A percentile compares a stretch with the other conserved stretches of the same genome.
Conservation (phyloP, 345 rosid genomes). For the Citrus inodora region DNA sequence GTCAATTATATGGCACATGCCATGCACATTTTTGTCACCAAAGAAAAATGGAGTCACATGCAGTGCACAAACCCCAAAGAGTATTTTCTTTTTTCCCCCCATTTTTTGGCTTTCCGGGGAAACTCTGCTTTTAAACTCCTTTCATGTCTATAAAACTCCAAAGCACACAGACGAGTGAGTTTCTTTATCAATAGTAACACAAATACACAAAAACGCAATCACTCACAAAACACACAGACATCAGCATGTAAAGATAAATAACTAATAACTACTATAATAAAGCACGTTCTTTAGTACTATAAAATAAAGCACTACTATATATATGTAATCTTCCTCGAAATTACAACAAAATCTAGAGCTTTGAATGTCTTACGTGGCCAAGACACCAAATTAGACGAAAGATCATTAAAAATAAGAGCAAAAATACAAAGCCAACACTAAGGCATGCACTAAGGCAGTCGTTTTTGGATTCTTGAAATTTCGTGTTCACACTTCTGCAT, state of each 20-base stretch:
- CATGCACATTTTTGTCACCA: background rate
- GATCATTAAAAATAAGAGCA: background rate
- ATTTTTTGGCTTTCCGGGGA: conserved; percentile 9
- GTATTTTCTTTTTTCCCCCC: background rate
- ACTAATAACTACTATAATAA: too few species aligned
- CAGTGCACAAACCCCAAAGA: conserved; percentile 3
- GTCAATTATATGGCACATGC: too few species aligned
- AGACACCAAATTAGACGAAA: conserved; percentile 20
- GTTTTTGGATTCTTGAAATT: conserved; percentile 24
- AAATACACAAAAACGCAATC: background rate
- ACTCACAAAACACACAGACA: background rate
- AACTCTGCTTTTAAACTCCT: background rate
- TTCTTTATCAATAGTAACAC: background rate
- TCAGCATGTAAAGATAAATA: background rate
- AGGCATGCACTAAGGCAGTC: conserved; percentile 29
- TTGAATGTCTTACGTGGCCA: conserved; percentile 22
- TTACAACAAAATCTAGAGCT: conserved; percentile 34
- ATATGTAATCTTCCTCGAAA: conserved; percentile 38
- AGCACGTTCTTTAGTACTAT: background rate
- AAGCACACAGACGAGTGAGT: background rate
- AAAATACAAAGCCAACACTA: conserved; percentile 13
- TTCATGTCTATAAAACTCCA: background rate
- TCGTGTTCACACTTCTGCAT: conserved; percentile 26
- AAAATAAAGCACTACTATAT: conserved; percentile 5
- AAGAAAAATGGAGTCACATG: background rate